Conservation (phyloP, 129 eudicot genomes). For the Smallanthus sonchifolius region DNA sequence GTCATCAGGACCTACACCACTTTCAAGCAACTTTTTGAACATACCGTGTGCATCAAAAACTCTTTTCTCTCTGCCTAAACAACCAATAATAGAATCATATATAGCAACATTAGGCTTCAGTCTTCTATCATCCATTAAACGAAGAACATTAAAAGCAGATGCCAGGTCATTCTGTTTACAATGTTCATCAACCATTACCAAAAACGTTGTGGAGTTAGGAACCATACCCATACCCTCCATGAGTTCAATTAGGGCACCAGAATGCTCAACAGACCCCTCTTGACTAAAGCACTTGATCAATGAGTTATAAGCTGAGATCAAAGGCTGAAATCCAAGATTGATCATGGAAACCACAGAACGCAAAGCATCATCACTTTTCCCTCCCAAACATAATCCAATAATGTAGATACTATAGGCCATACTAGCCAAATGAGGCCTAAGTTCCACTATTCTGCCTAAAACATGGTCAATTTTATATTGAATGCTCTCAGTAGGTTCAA, state of each 20-base stretch:
- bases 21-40: conserved; percentile 44
- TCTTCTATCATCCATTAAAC: conserved; percentile 47
- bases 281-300: conserved; percentile 51
- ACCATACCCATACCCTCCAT: conserved; percentile 49
- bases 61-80: conserved; percentile 50
- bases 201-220: conserved; percentile 47
- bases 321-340: conserved; percentile 44
- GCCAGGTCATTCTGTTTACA: conserved; percentile 46
- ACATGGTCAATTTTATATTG: conserved; percentile 39
- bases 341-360: conserved; percentile 41
- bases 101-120: conserved; percentile 56
- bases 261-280: conserved; percentile 43
- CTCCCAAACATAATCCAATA: conserved; percentile 44
- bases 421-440: conserved; percentile 28
- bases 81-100: conserved; percentile 44
- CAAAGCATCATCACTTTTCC: conserved; percentile 47
- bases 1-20: conserved; percentile 54
- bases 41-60: conserved; percentile 46
- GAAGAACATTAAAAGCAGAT: conserved; percentile 45
- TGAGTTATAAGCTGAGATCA: conserved; percentile 54
- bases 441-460: conserved; percentile 37
- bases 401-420: conserved; percentile 47
- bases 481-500: conserved; percentile 15
- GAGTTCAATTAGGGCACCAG: conserved; percentile 37
- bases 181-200: conserved; percentile 44